Conservation (phyloP, 257 asterid genomes). For the Solanum tarijense region DNA sequence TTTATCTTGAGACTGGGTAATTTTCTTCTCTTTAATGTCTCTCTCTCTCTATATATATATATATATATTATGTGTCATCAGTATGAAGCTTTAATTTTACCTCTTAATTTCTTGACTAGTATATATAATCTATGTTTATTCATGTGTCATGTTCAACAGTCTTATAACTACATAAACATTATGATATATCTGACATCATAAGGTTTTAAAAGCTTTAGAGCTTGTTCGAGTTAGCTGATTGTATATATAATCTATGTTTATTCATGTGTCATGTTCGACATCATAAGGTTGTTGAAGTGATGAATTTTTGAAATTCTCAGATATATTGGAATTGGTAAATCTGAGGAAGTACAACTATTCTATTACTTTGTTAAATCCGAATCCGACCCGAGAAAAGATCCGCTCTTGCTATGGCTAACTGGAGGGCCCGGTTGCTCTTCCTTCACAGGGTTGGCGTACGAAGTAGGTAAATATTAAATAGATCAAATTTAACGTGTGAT, state of each 20-base stretch:
- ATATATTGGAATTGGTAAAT: constrained; percentile 8
- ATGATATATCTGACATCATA: not conserved
- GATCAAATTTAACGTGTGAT: not conserved
- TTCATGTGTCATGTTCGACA: not conserved
- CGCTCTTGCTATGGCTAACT: constrained; percentile 17
- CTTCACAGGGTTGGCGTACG: constrained; percentile 4
- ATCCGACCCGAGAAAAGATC: constrained; percentile 12
- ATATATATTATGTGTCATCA: no score
- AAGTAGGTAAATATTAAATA: constrained; percentile 4
- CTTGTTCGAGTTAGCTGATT: not conserved
- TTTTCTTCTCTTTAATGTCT: no score
- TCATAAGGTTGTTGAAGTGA: not conserved
- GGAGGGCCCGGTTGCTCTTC: constrained; percentile 32
- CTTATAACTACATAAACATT: not conserved
- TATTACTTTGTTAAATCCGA: constrained; percentile 23
- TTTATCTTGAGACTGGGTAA: no score
- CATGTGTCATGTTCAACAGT: not conserved
- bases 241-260: not conserved
- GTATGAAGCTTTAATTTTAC: no score
- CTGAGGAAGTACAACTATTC: constrained; percentile 14
- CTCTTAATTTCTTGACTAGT: not conserved
- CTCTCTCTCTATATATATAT: no score
- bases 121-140: not conserved
- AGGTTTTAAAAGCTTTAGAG: not conserved
- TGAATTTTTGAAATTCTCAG: not conserved